phyloP scores from a whole-genome alignment of 1,284 basidiomycete genomes.

The Quambalaria eucalypti region DNA sequence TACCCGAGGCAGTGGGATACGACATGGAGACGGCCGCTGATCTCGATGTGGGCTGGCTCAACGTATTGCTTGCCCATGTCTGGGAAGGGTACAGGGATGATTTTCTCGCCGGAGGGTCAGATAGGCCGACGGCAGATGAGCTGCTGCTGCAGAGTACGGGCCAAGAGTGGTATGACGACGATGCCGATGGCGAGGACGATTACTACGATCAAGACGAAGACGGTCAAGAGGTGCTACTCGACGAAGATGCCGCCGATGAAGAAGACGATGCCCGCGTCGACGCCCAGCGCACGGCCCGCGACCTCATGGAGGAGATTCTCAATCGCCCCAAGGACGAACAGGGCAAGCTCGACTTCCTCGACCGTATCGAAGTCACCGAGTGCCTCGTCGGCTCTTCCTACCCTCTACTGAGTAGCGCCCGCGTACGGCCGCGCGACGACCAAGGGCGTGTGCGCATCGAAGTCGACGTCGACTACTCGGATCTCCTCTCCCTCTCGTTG shows the following conservation, averaged over 20 bases:
- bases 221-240: slow-evolving; percentile 2
- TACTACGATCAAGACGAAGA: background rate
- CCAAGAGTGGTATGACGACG: too few relatives aligned
- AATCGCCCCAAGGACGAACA: slow-evolving; percentile 12
- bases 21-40: background rate
- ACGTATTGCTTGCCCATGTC: slow-evolving; percentile 54
- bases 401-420: slow-evolving; percentile 52
- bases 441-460: slow-evolving; percentile 53
- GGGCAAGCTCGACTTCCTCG: slow-evolving; percentile 34
- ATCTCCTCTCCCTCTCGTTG: slow-evolving; percentile 52
- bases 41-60: slow-evolving; percentile 51
- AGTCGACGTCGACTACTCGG: slow-evolving; percentile 54
- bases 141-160: background rate
- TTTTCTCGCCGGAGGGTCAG: slow-evolving; percentile 45
- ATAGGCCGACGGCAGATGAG: slow-evolving; percentile 44
- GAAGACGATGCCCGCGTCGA: slow-evolving; percentile 11
- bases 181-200: slow-evolving; percentile 1
- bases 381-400: slow-evolving; percentile 53
- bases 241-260: background rate
- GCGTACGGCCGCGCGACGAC: slow-evolving; percentile 54
- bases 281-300: slow-evolving; percentile 21
- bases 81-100: slow-evolving; percentile 47
- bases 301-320: slow-evolving; percentile 39
- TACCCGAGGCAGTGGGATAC: background rate
- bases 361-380: slow-evolving; percentile 53